phyloP scores from a whole-genome alignment of 2,329 filamentous ascomycete species.

The Talaromyces islandicus region DNA sequence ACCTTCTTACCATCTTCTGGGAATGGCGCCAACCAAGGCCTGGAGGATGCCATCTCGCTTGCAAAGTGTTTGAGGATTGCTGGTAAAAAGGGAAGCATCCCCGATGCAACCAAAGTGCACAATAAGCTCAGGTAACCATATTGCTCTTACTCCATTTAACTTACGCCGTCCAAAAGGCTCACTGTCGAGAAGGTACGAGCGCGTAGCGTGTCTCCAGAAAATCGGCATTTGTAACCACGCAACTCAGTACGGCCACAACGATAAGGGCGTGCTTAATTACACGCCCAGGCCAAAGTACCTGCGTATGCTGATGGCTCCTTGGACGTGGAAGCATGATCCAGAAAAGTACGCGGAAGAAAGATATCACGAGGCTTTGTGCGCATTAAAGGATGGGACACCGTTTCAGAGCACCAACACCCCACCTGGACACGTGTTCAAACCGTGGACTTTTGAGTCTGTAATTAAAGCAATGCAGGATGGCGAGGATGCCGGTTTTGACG shows the following conservation, averaged over 20 bases:
- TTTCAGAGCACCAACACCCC: constrained; percentile 28
- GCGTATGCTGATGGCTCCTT: constrained; percentile 8
- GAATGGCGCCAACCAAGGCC: constrained; percentile 6
- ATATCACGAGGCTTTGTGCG: constrained; percentile 17
- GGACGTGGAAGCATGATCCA: constrained; percentile 15
- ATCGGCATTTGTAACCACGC: constrained; percentile 8
- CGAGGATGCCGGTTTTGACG: constrained; percentile 7
- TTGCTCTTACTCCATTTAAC: not conserved
- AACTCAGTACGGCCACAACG: constrained; percentile 5
- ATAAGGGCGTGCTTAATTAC: not conserved
- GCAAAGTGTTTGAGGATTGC: constrained; percentile 6
- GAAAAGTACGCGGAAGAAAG: constrained; percentile 21
- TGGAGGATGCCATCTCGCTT: constrained; percentile 9
- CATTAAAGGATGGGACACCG: constrained; percentile 15
- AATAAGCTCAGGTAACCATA: constrained; percentile 3
- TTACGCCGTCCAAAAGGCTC: not conserved
- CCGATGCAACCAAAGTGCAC: constrained; percentile 7
- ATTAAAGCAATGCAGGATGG: constrained; percentile 3
- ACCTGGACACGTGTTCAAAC: constrained; percentile 19
- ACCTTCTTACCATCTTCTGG: constrained; percentile 7
- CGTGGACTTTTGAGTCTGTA: constrained; percentile 23
- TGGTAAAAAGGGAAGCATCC: not conserved
- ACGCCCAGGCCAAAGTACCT: constrained; percentile 6
- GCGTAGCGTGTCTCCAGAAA: constrained; percentile 8
- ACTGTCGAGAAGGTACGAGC: constrained; percentile 2